phyloP scores from a whole-genome alignment of 768 basidiomycete genomes.

The Trichaptum fuscoviolaceum region DNA sequence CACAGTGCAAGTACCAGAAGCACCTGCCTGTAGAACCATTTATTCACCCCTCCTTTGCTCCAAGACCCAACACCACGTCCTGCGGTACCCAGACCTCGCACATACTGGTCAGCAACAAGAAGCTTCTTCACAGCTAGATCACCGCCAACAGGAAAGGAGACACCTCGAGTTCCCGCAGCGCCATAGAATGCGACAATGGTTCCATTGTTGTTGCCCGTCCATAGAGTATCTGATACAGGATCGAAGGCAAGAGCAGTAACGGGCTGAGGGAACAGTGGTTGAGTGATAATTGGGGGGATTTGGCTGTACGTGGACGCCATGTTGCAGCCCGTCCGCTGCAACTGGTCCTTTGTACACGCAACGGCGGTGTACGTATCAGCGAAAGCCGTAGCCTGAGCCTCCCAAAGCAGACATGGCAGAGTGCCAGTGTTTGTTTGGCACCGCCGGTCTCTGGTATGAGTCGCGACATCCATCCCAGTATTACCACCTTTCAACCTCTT shows the following conservation, averaged over 20 bases:
- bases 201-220: slow-evolving; percentile 76
- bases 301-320: slow-evolving; percentile 8
- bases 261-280: slow-evolving; percentile 31
- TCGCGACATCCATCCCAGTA: not conserved
- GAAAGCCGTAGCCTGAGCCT: not conserved
- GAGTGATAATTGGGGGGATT: not conserved
- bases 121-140: slow-evolving; percentile 69
- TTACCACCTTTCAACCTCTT: not conserved
- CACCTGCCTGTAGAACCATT: slow-evolving; percentile 61
- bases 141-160: slow-evolving; percentile 69
- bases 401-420: not conserved
- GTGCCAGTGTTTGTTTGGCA: not conserved
- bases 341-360: not conserved
- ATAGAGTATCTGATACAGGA: slow-evolving; percentile 83
- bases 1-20: slow-evolving; percentile 3
- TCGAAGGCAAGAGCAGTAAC: slow-evolving; percentile 84
- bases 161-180: slow-evolving; percentile 57
- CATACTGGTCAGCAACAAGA: slow-evolving; percentile 70
- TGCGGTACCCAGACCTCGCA: slow-evolving; percentile 57
- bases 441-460: not conserved
- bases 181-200: slow-evolving; percentile 65
- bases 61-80: slow-evolving; percentile 70
- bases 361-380: not conserved
- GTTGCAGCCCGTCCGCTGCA: not conserved
- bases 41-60: slow-evolving; percentile 81